These are phyloP conservation scores for Thelonectria rubi DNA, from an alignment of 2,329 filamentous ascomycete species.

Conservation along the genomic window DNA sequence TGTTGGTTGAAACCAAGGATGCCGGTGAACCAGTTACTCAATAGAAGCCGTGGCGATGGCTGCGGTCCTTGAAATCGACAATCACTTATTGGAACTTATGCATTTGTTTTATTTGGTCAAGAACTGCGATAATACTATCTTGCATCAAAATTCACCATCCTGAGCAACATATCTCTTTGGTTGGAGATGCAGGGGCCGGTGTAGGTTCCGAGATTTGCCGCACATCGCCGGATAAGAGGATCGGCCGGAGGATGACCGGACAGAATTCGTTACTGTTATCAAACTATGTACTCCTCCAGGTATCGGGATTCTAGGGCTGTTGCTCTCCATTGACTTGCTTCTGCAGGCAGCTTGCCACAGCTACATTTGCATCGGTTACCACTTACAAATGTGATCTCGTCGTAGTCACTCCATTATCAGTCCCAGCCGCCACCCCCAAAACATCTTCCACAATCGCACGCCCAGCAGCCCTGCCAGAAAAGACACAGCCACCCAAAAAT, in stretches of 20 bases:
- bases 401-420: neutral
- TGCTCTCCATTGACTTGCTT: too few species aligned
- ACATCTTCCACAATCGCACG: slow-evolving; percentile 62
- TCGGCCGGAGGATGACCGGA: neutral
- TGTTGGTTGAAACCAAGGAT: neutral
- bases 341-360: too few species aligned
- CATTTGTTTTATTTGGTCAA: too few species aligned
- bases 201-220: neutral
- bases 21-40: too few species aligned
- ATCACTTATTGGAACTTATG: too few species aligned
- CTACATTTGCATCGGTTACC: neutral
- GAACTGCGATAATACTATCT: too few species aligned
- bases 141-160: too few species aligned
- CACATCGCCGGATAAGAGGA: neutral
- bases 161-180: neutral
- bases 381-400: slow-evolving; percentile 7
- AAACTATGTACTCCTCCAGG: neutral
- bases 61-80: too few species aligned
- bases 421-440: slow-evolving; percentile 18
- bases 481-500: slow-evolving; percentile 70
- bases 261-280: neutral
- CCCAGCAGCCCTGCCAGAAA: slow-evolving; percentile 66
- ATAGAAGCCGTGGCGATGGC: too few species aligned
- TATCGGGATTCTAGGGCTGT: too few species aligned
- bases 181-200: neutral